phyloP scores from a whole-genome alignment of 2,329 filamentous ascomycete genomes.

The Phialophora expanda region DNA sequence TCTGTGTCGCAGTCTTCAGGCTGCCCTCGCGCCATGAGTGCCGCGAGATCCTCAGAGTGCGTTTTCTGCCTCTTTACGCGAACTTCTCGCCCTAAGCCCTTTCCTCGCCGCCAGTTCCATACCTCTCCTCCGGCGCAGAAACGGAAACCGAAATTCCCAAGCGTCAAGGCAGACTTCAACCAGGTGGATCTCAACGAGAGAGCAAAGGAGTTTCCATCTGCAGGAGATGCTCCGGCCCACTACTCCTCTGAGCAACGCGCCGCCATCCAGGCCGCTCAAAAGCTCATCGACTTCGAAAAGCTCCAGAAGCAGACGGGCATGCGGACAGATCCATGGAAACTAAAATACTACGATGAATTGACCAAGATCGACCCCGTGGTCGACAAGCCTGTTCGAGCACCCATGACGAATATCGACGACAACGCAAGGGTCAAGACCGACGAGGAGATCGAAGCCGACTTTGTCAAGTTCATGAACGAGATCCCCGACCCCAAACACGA shows the following conservation, averaged over 20 bases:
- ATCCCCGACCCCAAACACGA: conserved; percentile 42
- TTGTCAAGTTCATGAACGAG: conserved; percentile 50
- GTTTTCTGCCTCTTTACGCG: conserved; percentile 57
- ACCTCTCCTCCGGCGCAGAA: conserved; percentile 46
- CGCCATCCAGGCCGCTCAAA: conserved; percentile 80
- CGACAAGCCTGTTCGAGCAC: conserved; percentile 68
- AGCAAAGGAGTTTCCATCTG: conserved; percentile 26
- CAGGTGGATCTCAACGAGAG: conserved; percentile 36
- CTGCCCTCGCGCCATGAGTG: conserved; percentile 51
- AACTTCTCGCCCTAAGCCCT: conserved; percentile 47
- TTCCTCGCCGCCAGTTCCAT: conserved; percentile 58
- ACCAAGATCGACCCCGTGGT: conserved; percentile 75
- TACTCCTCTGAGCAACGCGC: conserved; percentile 83
- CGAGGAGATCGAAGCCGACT: conserved; percentile 66
- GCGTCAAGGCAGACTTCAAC: conserved; percentile 46
- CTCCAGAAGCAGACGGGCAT: conserved; percentile 63
- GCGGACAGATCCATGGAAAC: conserved; percentile 74
- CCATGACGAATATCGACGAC: conserved; percentile 59
- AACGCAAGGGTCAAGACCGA: conserved; percentile 65
- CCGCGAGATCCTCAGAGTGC: conserved; percentile 56
- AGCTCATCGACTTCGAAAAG: conserved; percentile 74
- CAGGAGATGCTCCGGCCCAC: conserved; percentile 46
- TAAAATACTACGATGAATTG: conserved; percentile 84
- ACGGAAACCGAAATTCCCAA: conserved; percentile 49
- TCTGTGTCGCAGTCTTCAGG: conserved; percentile 20